Percentiles rank a stretch among this genome's conserved stretches.
These are phyloP conservation scores for Phytophthora sansomeana DNA, from an alignment of 352 stramenopile genomes.

Conservation along the genomic window DNA sequence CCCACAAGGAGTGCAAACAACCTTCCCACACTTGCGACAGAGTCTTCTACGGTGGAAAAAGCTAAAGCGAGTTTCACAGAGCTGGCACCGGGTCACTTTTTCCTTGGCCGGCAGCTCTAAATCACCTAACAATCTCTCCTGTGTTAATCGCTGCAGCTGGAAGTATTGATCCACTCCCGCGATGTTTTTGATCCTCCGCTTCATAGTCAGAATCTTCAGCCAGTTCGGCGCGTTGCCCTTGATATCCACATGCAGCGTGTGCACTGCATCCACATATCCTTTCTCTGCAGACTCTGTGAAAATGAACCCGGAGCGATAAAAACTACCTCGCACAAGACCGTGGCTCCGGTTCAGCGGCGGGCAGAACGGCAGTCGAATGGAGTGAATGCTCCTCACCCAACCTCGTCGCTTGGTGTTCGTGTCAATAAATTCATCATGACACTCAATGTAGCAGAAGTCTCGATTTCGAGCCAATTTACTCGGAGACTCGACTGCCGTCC, in stretches of 20 bases:
- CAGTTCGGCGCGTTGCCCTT: constrained; percentile 82
- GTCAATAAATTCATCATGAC: constrained; percentile 88
- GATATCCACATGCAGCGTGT: constrained; percentile 83
- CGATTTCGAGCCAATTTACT: constrained; percentile 79
- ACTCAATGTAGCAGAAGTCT: constrained; percentile 88
- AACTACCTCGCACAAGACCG: constrained; percentile 69
- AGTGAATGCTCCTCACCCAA: constrained; percentile 84
- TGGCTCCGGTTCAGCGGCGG: constrained; percentile 62
- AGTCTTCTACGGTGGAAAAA: constrained; percentile 71
- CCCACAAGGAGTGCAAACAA: constrained; percentile 72
- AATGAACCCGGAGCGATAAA: constrained; percentile 84
- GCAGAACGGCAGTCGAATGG: constrained; percentile 79
- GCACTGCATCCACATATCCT: constrained; percentile 71
- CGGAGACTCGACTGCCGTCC: constrained; percentile 80
- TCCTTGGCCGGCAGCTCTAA: constrained; percentile 68
- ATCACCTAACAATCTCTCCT: constrained; percentile 62
- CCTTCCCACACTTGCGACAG: constrained; percentile 81
- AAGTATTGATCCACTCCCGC: constrained; percentile 76
- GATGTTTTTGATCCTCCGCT: constrained; percentile 81
- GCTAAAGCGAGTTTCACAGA: constrained; percentile 61
- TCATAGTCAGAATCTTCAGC: constrained; percentile 82
- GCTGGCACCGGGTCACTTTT: constrained; percentile 50
- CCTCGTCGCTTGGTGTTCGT: constrained; percentile 69
- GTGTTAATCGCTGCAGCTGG: constrained; percentile 59
- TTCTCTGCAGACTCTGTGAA: constrained; percentile 70